Base-by-base conservation (phyloP, 768 basidiomycete genomes). In the Crassisporium funariophilum region DNA sequence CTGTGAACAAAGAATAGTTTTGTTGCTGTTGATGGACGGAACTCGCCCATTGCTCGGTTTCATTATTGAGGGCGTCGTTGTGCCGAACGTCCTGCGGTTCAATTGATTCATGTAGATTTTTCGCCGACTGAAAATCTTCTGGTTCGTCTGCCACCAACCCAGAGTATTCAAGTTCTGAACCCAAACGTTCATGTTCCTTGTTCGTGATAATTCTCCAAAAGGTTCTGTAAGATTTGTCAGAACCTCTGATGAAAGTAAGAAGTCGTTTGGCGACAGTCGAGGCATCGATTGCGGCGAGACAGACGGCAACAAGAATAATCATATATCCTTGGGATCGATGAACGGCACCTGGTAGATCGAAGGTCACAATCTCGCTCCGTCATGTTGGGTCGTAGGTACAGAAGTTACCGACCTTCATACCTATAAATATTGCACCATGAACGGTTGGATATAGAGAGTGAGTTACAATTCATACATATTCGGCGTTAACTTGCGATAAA, bases 401-500 rank as follows among this genome's bases (percentile, higher is more conserved):
- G 34, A 23, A 40, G 54, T 55, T 56, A 59, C 70, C 47, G 53
- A 75, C 78, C 82, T 69, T 84, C 68, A 58, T 90, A 90, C 86
- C 88, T 90, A 59, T 20, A 31, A 49, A 47, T 24, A 35, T 51
- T 22, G 19, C 21, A 46, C 42, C 22, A 48, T 7, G 33, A 16
- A 43, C 34, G 35, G 24, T 50, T 24, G 17, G 38, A 52, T 35
- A 31, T n/a, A n/a, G n/a, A n/a, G n/a, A n/a, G n/a, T n/a, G n/a
- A n/a, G n/a, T n/a, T n/a, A n/a, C n/a, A n/a, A n/a, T n/a, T 74
- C 86, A 59, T 66, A 94, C 86, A 93, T 83, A 65, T 95, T 77
- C 2, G 91, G 90, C 0, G 91, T 92, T 41, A 85, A 64, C 53
- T 89, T 89, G 35, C 74, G 74, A 66, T 98, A 97, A 17, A 89